Base-by-base conservation (phyloP, 805 yeast genomes). In the Ogataea naganishii region DNA sequence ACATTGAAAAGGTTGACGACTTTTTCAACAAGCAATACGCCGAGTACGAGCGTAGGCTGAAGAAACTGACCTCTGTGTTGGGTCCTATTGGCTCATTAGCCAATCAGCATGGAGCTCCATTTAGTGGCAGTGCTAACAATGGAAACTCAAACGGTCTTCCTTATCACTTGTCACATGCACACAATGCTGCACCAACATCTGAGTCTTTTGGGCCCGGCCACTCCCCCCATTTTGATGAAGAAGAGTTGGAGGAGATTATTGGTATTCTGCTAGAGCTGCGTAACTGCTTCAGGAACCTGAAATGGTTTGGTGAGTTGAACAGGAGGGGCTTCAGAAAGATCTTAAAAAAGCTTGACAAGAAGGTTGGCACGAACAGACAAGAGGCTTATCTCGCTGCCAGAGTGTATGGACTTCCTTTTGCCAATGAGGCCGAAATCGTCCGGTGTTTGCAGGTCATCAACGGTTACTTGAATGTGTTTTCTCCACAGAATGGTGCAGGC, bases 301-400 rank as follows among this genome's bases (percentile, higher is more conserved):
- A 83, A 52, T 89, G 96, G 95, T 88, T 72, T 52, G 94, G 94
- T 15, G 96, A 89, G 48, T 71, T 88, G 44, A 88, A 88, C 61
- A 83, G 80, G 48, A 75, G 94, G 37, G 97, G 95, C 0, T 82
- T 86, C 43, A 70, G 76, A 31, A 88, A 88, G 59, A 89, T 89
- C 39, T 62, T 89, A 47, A 88, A 88, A 59, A 88, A 88, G 47
- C 64, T 88, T 43, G 96, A 89, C 54, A 89, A 89, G 60, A 85
- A 85, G 51, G 62, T 71, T 17, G 80, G 81, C 6, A 71, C 81
- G 0, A 51, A 55, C 31, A 68, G 69, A 29, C 80, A 76, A 43
- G 58, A 60, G 16, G 51, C 64, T n/a, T 78, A 73, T 40, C 58
- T 85, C 33, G 53, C 66, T 18, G 69, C 89, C 1, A 72, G 89